phyloP scores from a whole-genome alignment of 2,329 filamentous ascomycete species.

The Zymoseptoria brevis region DNA sequence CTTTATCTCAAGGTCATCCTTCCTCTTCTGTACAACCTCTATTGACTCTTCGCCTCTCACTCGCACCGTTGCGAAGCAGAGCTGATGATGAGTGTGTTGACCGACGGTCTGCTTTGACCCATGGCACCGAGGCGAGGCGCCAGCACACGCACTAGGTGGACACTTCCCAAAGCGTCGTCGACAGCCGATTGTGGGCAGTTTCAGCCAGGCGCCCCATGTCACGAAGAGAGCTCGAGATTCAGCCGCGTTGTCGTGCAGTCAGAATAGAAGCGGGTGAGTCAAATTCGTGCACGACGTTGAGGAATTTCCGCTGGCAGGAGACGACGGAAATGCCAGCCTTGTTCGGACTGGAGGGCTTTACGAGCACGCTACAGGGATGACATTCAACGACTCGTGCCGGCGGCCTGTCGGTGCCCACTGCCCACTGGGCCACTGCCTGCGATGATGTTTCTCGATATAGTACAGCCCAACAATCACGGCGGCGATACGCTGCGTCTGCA shows the following conservation, averaged over 20 bases:
- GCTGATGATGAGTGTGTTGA: neutral
- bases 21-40: neutral
- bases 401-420: neutral
- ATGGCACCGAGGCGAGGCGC: neutral
- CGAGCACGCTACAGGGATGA: neutral
- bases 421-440: too few relatives aligned
- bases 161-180: neutral
- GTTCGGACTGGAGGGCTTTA: neutral
- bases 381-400: neutral
- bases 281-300: neutral
- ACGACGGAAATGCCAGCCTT: neutral
- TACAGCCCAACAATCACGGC: neutral
- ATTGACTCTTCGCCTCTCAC: neutral
- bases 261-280: neutral
- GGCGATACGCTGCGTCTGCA: neutral
- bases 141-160: neutral
- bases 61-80: neutral
- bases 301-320: neutral
- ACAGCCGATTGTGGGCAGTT: neutral
- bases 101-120: neutral
- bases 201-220: neutral
- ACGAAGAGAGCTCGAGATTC: neutral
- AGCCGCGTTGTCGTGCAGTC: neutral
- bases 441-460: neutral
- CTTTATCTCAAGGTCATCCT: neutral